A percentile compares a stretch with the other conserved stretches of the same genome.
Conservation (phyloP, 192 early-diverging fungal genomes). For the Anaeromyces robustus region DNA sequence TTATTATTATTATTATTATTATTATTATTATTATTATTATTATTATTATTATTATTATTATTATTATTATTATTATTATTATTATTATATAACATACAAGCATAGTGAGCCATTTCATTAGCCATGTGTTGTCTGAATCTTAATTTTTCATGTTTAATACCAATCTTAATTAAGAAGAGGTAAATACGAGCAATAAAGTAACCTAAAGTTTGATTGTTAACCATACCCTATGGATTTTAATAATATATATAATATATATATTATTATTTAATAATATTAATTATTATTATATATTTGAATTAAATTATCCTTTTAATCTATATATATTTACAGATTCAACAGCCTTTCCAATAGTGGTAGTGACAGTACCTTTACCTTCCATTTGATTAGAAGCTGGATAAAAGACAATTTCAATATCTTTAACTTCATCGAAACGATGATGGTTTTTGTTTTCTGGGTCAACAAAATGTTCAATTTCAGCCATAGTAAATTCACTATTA, state of each 20-base stretch:
- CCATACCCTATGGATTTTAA: slow-evolving; percentile 42
- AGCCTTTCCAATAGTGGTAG: slow-evolving; percentile 79
- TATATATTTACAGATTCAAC: slow-evolving; percentile 39
- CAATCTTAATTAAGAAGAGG: slow-evolving; percentile 75
- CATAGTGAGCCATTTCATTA: slow-evolving; percentile 99
- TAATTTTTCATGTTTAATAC: slow-evolving; percentile 68
- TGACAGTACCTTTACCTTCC: slow-evolving; percentile 51
- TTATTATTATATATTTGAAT: too few species aligned
- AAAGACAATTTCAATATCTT: slow-evolving; percentile 56
- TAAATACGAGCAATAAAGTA: slow-evolving; percentile 96
- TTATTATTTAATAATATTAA: too few species aligned
- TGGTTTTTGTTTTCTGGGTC: slow-evolving; percentile 88
- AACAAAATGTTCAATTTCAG: slow-evolving; percentile 98
- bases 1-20: too few species aligned
- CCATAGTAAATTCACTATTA: slow-evolving; percentile 88
- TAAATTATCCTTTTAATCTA: background rate
- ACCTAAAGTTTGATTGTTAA: slow-evolving; percentile 96
- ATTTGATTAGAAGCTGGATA: slow-evolving; percentile 65
- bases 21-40: too few species aligned
- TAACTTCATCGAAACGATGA: slow-evolving; percentile 73
- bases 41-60: background rate
- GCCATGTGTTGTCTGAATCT: slow-evolving; percentile 97
- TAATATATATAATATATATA: too few species aligned
- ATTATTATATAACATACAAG: slow-evolving; percentile 35
- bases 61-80: background rate